These are phyloP conservation scores for Metschnikowia picachoensis DNA, from an alignment of 805 yeast genomes.

Conservation along the genomic window DNA sequence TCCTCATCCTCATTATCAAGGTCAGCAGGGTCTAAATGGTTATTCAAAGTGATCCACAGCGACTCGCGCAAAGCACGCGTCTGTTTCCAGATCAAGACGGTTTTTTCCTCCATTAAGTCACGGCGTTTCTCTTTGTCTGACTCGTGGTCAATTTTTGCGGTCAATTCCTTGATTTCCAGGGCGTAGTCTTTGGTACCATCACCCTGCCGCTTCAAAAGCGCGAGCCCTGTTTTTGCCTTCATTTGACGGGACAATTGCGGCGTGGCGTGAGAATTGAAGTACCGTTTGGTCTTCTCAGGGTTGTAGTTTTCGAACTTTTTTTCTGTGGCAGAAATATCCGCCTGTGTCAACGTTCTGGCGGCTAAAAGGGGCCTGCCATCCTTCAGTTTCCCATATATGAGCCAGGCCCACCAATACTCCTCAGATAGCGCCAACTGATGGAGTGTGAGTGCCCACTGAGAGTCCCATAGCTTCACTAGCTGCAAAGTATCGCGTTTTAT, in stretches of 20 bases:
- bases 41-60: constrained; percentile 11
- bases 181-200: background rate
- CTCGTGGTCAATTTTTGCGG: constrained; percentile 11
- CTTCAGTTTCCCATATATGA: constrained; percentile 35
- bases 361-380: constrained; percentile 26
- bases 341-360: constrained; percentile 19
- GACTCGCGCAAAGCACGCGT: constrained; percentile 15
- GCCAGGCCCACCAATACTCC: constrained; percentile 39
- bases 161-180: constrained; percentile 9
- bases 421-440: constrained; percentile 28
- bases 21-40: constrained; percentile 1
- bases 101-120: constrained; percentile 23
- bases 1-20: constrained; percentile 9
- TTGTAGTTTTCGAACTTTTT: constrained; percentile 18
- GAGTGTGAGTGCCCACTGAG: constrained; percentile 25
- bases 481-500: constrained; percentile 27
- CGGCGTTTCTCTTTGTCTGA: constrained; percentile 7
- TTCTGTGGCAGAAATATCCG: constrained; percentile 20
- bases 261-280: constrained; percentile 40
- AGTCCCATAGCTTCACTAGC: constrained; percentile 22
- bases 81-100: constrained; percentile 33
- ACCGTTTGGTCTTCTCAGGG: constrained; percentile 33
- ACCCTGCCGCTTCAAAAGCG: constrained; percentile 13
- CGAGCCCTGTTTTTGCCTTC: constrained; percentile 34
- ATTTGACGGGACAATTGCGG: constrained; percentile 41